Evolutionary conservation across 495 filamentous ascomycete species (phyloP), one percentile per base, ranked within the genome.

Genomic region (Sphaerosporella brunnea): DNA sequence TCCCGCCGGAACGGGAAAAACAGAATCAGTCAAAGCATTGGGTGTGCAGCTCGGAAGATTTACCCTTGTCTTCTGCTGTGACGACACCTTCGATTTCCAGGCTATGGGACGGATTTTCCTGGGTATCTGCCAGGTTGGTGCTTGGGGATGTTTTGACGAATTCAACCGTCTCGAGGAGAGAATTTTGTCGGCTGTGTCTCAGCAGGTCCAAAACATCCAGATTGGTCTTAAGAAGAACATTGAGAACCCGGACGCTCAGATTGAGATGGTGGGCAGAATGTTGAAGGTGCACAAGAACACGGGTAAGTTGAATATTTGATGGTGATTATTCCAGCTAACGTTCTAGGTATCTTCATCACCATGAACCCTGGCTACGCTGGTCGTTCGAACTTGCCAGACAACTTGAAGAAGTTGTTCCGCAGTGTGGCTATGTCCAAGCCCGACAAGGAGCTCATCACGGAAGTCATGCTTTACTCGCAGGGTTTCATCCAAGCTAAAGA

Each of bases 351-450:
- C 61, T 99, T 99, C 69, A 96, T 99, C 64, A 99, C 90, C 25
- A 99, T 99, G 90, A 99, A 99, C 66, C 90, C 90, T 55, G 90
- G 90, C 18, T 99, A 99, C 70, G 90, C 90, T 32, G 90, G 90
- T 43, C 80, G 90, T 61, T 99, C 90, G 25, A 99, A 96, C 64
- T 66, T 99, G 55, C 90, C 90, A 0, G 90, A 99, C 64, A 99
- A 99, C 62, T 63, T 99, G 63, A 99, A 99, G 73, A 99, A 99
- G 66, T 69, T 99, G 18, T 99, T 99, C 75, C 75, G 90, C 55
- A 96, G 92, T 59, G 90, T 99, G 38, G 90, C 90, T 34, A 99
- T 99, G 90, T 96, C 92, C 7, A 95, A 96, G 64, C 90, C 90
- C 0, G 90, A 99, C 67, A 99, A 99, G 64, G 90, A 99, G 62